Conservation (phyloP, 1,139 yeast species). For the Taphrina pruni region DNA sequence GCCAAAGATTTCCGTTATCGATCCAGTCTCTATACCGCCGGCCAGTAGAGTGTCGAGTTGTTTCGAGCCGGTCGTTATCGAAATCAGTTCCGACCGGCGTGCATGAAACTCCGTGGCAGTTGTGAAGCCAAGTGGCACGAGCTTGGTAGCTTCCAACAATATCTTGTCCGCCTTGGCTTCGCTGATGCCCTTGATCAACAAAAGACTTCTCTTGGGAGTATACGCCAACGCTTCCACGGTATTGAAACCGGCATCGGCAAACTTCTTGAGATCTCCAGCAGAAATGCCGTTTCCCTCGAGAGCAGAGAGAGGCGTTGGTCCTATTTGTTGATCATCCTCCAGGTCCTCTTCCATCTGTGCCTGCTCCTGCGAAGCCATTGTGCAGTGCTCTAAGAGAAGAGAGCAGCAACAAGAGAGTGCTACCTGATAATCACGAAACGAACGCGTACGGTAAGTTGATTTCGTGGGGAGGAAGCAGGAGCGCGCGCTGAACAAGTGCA, state of each 20-base stretch:
- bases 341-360: slow-evolving; percentile 16
- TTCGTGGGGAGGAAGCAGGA: slow-evolving; percentile 1
- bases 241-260: slow-evolving; percentile 74
- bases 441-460: slow-evolving; percentile 18
- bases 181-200: slow-evolving; percentile 86
- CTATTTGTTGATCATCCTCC: slow-evolving; percentile 44
- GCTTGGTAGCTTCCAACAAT: slow-evolving; percentile 77
- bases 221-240: slow-evolving; percentile 26
- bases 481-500: background rate
- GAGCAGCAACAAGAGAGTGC: too few relatives aligned
- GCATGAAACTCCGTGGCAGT: slow-evolving; percentile 95
- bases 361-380: slow-evolving; percentile 15
- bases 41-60: slow-evolving; percentile 91
- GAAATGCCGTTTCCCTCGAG: slow-evolving; percentile 80
- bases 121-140: slow-evolving; percentile 96
- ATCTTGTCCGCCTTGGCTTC: slow-evolving; percentile 94
- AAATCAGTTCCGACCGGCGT: slow-evolving; percentile 85
- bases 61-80: slow-evolving; percentile 93
- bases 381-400: background rate
- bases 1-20: slow-evolving; percentile 94
- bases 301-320: slow-evolving; percentile 47
- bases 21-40: slow-evolving; percentile 97
- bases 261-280: slow-evolving; percentile 74
- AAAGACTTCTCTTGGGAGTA: slow-evolving; percentile 70
- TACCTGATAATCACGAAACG: background rate